Evolutionary conservation across 164 flowering plant species (phyloP).

Genomic region (Piper longum): DNA sequence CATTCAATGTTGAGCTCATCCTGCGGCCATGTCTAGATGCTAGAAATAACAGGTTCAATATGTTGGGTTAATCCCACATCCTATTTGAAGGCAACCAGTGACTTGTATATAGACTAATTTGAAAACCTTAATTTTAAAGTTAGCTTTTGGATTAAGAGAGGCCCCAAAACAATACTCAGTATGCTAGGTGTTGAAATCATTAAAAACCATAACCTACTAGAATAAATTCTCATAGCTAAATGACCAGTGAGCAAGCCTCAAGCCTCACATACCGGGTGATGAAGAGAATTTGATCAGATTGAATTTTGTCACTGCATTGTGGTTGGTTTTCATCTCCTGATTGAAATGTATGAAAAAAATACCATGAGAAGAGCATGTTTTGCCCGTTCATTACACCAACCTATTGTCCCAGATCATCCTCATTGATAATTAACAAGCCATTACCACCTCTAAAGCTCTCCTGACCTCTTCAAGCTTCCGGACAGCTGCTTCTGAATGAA

Average conservation of each 20-base stretch:
- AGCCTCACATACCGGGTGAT: background rate
- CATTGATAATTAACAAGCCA: background rate
- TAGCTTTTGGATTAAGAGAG: too few relatives aligned
- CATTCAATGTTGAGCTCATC: background rate
- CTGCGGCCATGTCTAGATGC: too few relatives aligned
- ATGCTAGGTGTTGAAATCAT: too few relatives aligned
- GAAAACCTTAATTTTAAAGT: too few relatives aligned
- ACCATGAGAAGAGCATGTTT: background rate
- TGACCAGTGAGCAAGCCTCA: background rate
- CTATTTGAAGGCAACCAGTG: too few relatives aligned
- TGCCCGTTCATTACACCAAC: background rate
- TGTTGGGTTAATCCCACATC: too few relatives aligned
- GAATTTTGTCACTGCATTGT: background rate
- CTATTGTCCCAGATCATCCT: background rate
- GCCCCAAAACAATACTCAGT: too few relatives aligned
- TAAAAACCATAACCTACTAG: background rate
- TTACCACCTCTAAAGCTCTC: slow-evolving; percentile 26
- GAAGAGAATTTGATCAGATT: background rate
- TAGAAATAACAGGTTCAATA: too few relatives aligned
- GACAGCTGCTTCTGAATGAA: slow-evolving; percentile 43
- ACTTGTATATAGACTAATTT: too few relatives aligned
- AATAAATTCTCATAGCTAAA: background rate
- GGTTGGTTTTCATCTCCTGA: background rate
- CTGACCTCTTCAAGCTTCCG: slow-evolving; percentile 52
- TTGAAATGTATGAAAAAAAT: too few relatives aligned